A percentile compares a stretch with the other conserved stretches of the same genome.
Evolutionary conservation across 768 basidiomycete species (phyloP).

Genomic region (Neoboletus magnificus): DNA sequence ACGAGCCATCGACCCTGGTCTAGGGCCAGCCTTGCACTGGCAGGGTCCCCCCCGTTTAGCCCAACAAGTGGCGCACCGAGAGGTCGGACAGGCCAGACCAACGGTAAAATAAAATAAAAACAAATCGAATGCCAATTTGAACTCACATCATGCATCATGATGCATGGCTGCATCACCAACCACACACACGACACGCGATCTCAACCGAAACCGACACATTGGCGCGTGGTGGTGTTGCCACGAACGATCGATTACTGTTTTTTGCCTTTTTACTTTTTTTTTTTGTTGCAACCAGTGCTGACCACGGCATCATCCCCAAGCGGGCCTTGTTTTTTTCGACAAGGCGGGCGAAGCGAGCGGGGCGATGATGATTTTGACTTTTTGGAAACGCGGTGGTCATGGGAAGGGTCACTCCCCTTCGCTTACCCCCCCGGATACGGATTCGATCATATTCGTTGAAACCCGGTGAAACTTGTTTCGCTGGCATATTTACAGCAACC

Average conservation of each 20-base stretch:
- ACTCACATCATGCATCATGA: neutral
- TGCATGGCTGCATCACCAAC: neutral
- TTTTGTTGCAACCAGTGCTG: too few species aligned
- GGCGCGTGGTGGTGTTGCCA: neutral
- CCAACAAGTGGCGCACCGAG: too few species aligned
- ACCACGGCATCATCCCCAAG: neutral
- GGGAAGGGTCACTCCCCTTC: neutral
- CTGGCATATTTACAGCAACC: neutral
- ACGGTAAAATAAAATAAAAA: too few species aligned
- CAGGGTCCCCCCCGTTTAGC: too few species aligned
- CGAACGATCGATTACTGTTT: neutral
- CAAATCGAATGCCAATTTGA: neutral
- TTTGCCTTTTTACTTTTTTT: too few species aligned
- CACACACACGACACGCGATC: neutral
- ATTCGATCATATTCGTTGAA: neutral
- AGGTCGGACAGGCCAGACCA: too few species aligned
- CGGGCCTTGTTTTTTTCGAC: neutral
- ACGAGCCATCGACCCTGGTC: neutral
- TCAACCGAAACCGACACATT: neutral
- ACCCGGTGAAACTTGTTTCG: conserved; percentile 7
- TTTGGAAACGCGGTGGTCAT: neutral
- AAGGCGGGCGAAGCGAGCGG: neutral
- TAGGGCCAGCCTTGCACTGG: neutral
- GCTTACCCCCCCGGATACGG: neutral
- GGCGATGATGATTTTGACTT: neutral